Conservation (phyloP, 2,329 filamentous ascomycete genomes). For the Coniella vitis region DNA sequence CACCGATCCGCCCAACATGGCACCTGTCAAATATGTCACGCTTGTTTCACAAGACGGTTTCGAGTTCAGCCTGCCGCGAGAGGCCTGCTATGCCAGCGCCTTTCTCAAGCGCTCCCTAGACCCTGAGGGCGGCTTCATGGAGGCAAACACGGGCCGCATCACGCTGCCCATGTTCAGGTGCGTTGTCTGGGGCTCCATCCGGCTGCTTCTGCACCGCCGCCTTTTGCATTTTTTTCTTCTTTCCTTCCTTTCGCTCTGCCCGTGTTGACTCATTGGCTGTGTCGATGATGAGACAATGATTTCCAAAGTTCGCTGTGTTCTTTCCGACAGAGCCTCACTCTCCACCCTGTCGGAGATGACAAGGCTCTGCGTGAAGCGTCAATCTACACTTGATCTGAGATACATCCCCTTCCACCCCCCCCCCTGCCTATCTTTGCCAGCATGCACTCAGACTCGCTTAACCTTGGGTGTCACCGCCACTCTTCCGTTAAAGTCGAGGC, state of each 20-base stretch:
- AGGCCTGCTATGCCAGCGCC: slow-evolving; percentile 62
- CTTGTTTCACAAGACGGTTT: slow-evolving; percentile 70
- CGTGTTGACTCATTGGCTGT: slow-evolving; percentile 3
- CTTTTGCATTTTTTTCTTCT: background rate
- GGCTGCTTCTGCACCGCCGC: too few relatives aligned
- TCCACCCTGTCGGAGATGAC: slow-evolving; percentile 19
- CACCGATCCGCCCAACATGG: background rate
- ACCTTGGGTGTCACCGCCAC: background rate
- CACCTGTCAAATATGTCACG: slow-evolving; percentile 62
- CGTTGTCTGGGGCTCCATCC: slow-evolving; percentile 23
- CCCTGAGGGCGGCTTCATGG: slow-evolving; percentile 58
- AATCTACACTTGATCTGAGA: slow-evolving; percentile 61
- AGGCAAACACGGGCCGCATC: slow-evolving; percentile 58
- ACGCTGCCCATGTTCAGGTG: slow-evolving; percentile 70
- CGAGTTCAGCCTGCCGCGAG: slow-evolving; percentile 68
- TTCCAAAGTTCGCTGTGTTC: slow-evolving; percentile 34
- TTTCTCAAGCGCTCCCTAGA: slow-evolving; percentile 72
- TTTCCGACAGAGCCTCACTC: slow-evolving; percentile 38
- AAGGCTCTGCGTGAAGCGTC: slow-evolving; percentile 41
- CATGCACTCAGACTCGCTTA: too few relatives aligned
- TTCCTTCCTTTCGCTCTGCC: slow-evolving; percentile 3
- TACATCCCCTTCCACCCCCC: background rate
- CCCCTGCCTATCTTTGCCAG: background rate
- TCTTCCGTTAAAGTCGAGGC: background rate
- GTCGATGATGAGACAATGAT: slow-evolving; percentile 31